Evolutionary conservation across 768 basidiomycete species (phyloP), one percentile per base, ranked within the genome.

Genomic region (Trametes maxima): DNA sequence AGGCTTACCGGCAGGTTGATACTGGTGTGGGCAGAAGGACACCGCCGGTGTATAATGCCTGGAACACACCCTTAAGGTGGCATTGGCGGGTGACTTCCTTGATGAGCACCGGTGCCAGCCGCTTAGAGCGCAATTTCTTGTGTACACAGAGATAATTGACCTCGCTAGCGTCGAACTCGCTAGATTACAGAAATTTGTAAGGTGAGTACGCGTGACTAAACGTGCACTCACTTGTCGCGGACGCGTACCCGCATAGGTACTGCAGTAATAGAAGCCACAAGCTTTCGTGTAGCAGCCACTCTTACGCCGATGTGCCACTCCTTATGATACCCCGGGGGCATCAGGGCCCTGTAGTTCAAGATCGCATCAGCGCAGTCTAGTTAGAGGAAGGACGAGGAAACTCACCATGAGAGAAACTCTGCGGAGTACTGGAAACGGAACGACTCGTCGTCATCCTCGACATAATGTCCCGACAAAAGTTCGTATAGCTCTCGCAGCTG

Each of bases 111-210:
- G 97, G 97, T 0, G 97, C 89, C 22, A 98, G 79, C 42, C 97
- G 90, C 73, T 98, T 98, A 0, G 94, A 92, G 17, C 97, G 89
- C 37, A 98, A 78, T 75, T 97, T 98, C 79, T 99, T 99, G 82
- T 97, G 95, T 1, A 98, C 88, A 69, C 94, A 96, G 51, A 99
- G 88, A 75, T 92, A 98, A 74, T 98, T 99, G 78, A 99, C 95
- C 75, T 98, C 97, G 72, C 87, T 88, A 43, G 87, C 85, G 28
- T 75, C 77, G 70, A 98, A 81, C 5, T 79, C 75, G 47, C 92
- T 95, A 62, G 59, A 68, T n/a, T 14, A 47, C 19, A 42, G 66
- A 47, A 22, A 46, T 19, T 53, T 39, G 43, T 47, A 14, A 52
- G 36, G 33, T 55, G 52, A 11, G n/a, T 43, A 54, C 17, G 43